Percentiles rank a stretch among this genome's conserved stretches.
These are phyloP conservation scores for Scheffersomyces insectosa DNA, from an alignment of 1,139 yeast genomes.

Conservation along the genomic window DNA sequence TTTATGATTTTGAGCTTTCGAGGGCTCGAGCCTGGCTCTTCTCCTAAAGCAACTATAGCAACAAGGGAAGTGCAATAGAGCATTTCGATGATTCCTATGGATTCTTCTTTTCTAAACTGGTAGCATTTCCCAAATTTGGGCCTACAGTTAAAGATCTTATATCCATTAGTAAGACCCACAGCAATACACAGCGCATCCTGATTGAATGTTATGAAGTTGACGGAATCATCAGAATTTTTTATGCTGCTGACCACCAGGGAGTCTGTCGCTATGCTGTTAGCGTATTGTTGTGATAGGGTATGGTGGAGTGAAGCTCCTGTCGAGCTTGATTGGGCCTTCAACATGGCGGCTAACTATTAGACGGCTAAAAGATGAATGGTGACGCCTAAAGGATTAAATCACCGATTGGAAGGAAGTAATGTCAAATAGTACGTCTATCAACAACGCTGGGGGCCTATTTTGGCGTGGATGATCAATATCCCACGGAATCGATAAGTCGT, in stretches of 20 bases:
- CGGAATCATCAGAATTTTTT: constrained; percentile 19
- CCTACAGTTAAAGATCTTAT: constrained; percentile 81
- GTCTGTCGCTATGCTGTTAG: constrained; percentile 9
- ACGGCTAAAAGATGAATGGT: too few species aligned
- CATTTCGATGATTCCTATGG: constrained; percentile 83
- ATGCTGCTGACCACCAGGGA: constrained; percentile 2
- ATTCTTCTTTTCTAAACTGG: constrained; percentile 48
- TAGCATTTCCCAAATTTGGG: constrained; percentile 82
- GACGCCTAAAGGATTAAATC: too few species aligned
- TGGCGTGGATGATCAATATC: too few species aligned
- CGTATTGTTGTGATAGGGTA: constrained; percentile 10
- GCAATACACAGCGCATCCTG: constrained; percentile 91
- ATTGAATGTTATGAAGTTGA: constrained; percentile 74
- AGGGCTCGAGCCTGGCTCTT: constrained; percentile 77
- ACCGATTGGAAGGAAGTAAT: too few species aligned
- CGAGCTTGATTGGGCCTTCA: constrained; percentile 11
- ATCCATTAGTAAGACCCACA: constrained; percentile 76
- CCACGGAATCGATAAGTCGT: too few species aligned
- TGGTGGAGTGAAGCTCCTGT: constrained; percentile 11
- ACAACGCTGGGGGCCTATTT: too few species aligned
- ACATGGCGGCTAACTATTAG: constrained; percentile 6
- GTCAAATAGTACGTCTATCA: too few species aligned
- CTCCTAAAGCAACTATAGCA: constrained; percentile 87
- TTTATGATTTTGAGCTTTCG: constrained; percentile 79
- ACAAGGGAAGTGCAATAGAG: constrained; percentile 83